These are phyloP conservation scores for Pythium plurisporium DNA, from an alignment of 352 stramenopile genomes.

Conservation along the genomic window DNA sequence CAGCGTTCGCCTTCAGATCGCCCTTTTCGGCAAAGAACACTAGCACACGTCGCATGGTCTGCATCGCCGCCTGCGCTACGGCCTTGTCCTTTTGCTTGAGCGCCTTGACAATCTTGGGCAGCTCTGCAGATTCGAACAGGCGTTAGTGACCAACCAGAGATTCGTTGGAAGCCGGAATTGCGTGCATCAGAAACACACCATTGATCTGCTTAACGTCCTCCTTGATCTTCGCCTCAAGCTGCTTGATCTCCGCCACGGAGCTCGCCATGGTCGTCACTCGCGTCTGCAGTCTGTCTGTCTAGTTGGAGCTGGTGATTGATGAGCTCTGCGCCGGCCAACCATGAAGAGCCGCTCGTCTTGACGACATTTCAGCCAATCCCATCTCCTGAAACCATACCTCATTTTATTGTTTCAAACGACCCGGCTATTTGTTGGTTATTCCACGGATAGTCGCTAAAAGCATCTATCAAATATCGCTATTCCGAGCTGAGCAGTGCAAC, in stretches of 20 bases:
- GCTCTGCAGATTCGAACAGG: slow-evolving; percentile 25
- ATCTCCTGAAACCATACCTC: background rate
- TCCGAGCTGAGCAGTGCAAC: no score
- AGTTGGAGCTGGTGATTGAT: slow-evolving; percentile 27
- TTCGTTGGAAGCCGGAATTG: background rate
- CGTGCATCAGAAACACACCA: slow-evolving; percentile 23
- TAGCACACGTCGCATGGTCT: slow-evolving; percentile 72
- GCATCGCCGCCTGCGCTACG: slow-evolving; percentile 70
- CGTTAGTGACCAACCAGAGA: background rate
- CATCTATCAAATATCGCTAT: no score
- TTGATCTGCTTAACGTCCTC: slow-evolving; percentile 85
- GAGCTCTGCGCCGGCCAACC: slow-evolving; percentile 22
- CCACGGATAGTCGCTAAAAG: no score
- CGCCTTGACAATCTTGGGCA: slow-evolving; percentile 69
- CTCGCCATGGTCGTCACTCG: slow-evolving; percentile 36
- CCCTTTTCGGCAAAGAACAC: slow-evolving; percentile 83
- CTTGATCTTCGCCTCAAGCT: slow-evolving; percentile 84
- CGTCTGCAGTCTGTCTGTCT: background rate
- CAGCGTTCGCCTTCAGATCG: slow-evolving; percentile 41
- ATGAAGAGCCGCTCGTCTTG: slow-evolving; percentile 19
- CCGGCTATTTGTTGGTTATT: no score
- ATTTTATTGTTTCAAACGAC: background rate
- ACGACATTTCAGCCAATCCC: slow-evolving; percentile 23
- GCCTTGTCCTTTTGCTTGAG: slow-evolving; percentile 70
- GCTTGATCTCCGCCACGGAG: slow-evolving; percentile 67